Percentiles rank a stretch among this genome's conserved stretches.
Conservation (phyloP, 352 stramenopile species). For the Blastocystis sp. region DNA sequence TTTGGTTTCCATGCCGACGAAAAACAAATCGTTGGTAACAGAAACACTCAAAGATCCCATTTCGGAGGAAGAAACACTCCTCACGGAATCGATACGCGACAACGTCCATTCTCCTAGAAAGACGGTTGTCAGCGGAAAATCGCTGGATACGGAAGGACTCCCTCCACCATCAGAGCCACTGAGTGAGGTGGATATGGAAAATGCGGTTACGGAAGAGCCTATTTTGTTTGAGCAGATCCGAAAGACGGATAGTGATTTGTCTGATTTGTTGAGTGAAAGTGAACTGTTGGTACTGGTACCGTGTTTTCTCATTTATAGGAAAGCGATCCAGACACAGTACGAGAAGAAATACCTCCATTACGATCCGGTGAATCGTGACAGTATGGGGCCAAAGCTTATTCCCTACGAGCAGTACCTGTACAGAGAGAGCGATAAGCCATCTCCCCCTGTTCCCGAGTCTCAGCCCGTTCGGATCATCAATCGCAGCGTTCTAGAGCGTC, state of each 20-base stretch:
- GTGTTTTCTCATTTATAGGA: no score
- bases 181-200: neutral
- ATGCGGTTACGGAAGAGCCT: no score
- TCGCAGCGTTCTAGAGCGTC: neutral
- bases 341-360: neutral
- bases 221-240: neutral
- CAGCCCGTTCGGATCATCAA: neutral
- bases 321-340: slow-evolving; percentile 1
- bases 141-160: neutral
- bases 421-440: neutral
- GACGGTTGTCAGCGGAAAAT: neutral
- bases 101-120: neutral
- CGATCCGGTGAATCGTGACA: neutral
- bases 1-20: neutral
- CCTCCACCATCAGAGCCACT: neutral
- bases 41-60: neutral
- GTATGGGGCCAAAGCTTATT: neutral
- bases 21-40: neutral
- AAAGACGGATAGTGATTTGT: neutral
- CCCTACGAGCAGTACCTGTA: neutral
- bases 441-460: neutral
- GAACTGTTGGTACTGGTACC: neutral
- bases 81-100: neutral
- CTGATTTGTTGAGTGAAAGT: neutral
- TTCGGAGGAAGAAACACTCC: neutral